Conservation (phyloP, 306 rosid genomes). For the Gillenia trifoliata region DNA sequence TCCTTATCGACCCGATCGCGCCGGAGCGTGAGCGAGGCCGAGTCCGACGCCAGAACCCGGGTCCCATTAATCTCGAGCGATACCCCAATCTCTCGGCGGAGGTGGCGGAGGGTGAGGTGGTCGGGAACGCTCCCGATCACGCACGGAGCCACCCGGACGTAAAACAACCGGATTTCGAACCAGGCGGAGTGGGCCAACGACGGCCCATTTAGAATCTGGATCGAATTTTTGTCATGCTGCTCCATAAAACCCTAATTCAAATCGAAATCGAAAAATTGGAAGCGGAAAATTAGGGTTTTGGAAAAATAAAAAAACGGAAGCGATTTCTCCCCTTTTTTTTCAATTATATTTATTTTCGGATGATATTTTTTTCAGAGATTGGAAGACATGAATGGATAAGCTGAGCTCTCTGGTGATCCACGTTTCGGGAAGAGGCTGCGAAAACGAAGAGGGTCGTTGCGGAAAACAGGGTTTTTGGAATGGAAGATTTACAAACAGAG, state of each 20-base stretch:
- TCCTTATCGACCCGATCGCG: constrained; percentile 63
- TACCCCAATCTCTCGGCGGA: constrained; percentile 57
- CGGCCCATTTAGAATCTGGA: constrained; percentile 29
- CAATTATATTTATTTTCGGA: no score
- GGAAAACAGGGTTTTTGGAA: not conserved
- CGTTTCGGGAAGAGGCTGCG: not conserved
- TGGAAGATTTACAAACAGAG: not conserved
- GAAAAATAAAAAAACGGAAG: not conserved
- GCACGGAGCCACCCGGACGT: constrained; percentile 64
- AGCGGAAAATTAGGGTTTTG: constrained; percentile 4
- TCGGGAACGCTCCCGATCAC: constrained; percentile 53
- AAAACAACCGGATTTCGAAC: constrained; percentile 61
- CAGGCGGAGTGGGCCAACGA: constrained; percentile 46
- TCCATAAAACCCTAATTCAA: constrained; percentile 37
- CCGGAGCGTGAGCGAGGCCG: constrained; percentile 50
- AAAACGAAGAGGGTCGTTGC: not conserved
- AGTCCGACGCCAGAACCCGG: constrained; percentile 37
- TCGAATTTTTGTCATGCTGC: constrained; percentile 39
- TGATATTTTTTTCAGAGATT: not conserved
- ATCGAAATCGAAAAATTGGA: not conserved
- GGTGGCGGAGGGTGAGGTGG: constrained; percentile 51
- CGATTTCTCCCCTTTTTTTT: not conserved
- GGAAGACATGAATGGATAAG: not conserved
- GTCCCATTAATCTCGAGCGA: constrained; percentile 58
- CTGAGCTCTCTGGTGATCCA: not conserved